Base-by-base conservation (phyloP, 257 asterid genomes). In the Gentiana macrophylla region DNA sequence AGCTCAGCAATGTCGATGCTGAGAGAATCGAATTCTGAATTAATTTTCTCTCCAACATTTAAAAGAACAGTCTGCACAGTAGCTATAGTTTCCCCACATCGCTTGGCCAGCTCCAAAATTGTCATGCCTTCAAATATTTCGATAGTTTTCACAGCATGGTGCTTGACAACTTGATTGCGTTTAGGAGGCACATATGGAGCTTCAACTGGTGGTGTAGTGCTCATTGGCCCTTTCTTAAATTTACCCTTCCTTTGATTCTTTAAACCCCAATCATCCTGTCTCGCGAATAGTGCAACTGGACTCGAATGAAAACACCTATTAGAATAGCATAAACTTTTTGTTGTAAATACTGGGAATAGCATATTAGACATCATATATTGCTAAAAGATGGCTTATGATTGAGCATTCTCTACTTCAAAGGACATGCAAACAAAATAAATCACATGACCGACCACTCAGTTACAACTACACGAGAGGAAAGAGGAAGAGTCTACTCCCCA, bases 71-170 rank as follows among this genome's bases (percentile, higher is more conserved):
- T 75, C 77, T 87, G 93, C 72, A 87, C 60, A 4, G 80, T 66
- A 68, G 80, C 46, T 63, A 69, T 59, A 48, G 87, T 63, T 73
- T 79, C 90, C 67, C 97, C 95, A 75, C 93, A 81, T 52, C 83
- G 95, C 69, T 85, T 75, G 55, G 98, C 81, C 53, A 91, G 88
- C 83, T 91, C 98, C 62, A 59, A 49, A 65, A 79, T 68, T 34
- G 93, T 68, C 76, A 91, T 91, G 67, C 97, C 98, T 58, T 91
- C 98, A 58, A 91, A 91, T 70, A 91, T 87, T 63, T 91, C 93
- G 55, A 91, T 68, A 32, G 88, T 85, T 74, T 74, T 87, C 66
- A 81, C 84, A 9, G 77, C 64, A 46, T 68, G 75, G 57, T 88
- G 69, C 65, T 74, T 85, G 49, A 75, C 68, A 55, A 69, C 68